Base-by-base conservation (phyloP, 345 rosid genomes). In the Salix suchowensis region DNA sequence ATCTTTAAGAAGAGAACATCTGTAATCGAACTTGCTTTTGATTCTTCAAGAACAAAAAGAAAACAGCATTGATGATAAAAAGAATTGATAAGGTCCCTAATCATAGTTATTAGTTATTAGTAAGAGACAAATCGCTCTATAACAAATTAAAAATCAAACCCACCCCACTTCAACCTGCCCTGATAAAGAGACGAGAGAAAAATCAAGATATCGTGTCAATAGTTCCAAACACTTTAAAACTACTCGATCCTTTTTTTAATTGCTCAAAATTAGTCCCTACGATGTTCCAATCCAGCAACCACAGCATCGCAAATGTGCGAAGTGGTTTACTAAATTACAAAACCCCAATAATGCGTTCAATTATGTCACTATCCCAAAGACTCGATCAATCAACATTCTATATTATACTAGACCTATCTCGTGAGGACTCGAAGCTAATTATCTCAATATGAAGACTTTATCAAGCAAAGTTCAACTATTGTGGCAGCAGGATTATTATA, bases 81-180 rank as follows among this genome's bases (percentile, higher is more conserved):
- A 60, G 7, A 74, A 71, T 50, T 16, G 62, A 70, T 6, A 39
- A 44, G 61, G 78, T 73, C 3, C 85, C 67, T 42, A 58, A 79
- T 81, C 79, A 67, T 24, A 4, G 64, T 10, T n/a, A 16, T 21
- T 24, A 3, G 13, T n/a, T 21, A 15, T 13, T 16, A 36, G 10
- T 6, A 61, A 48, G 55, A 37, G 81, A 76, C 75, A 70, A 34
- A 67, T 61, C 23, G 39, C 84, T 74, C 66, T 40, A 65, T 37
- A 76, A 76, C 78, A 83, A 34, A 34, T 34, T 34, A 34, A 75
- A 74, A 65, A 50, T 65, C 46, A 52, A 74, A 77, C 69, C 83
- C 78, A 76, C 58, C 81, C 75, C 83, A 78, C 72, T 60, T 65
- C 86, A 80, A 80, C 82, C 77, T 64, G 79, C 46, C 80, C 80